phyloP scores from a whole-genome alignment of 352 stramenopile species.

The Pythium rhizo-oryzae region DNA sequence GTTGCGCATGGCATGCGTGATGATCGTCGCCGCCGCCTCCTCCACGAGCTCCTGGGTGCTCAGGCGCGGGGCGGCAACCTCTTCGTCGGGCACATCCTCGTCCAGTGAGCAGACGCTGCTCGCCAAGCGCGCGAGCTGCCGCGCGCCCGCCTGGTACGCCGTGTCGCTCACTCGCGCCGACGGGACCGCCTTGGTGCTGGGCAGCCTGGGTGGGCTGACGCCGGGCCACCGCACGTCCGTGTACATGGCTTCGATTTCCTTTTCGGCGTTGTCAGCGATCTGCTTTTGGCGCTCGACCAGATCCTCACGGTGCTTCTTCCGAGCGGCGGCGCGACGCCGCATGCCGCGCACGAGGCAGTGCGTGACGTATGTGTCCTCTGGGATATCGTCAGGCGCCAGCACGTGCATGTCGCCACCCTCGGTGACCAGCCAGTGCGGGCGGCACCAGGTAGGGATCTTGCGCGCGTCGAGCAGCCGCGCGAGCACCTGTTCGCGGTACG shows the following conservation, averaged over 20 bases:
- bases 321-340: too few relatives aligned
- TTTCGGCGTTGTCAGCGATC: background rate
- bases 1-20: too few relatives aligned
- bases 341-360: background rate
- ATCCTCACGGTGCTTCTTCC: background rate
- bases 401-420: background rate
- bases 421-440: background rate
- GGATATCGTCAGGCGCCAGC: background rate
- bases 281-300: background rate
- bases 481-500: conserved; percentile 2
- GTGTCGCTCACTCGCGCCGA: background rate
- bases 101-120: background rate
- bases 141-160: background rate
- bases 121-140: background rate
- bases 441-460: background rate
- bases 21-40: too few relatives aligned
- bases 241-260: background rate
- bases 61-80: too few relatives aligned
- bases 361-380: background rate
- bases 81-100: too few relatives aligned
- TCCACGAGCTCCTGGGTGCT: too few relatives aligned
- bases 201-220: background rate
- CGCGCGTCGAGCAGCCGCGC: conserved; percentile 23
- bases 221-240: background rate
- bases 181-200: background rate